Conservation (phyloP, 2,329 filamentous ascomycete species). For the Ophiostoma angusticollis region DNA sequence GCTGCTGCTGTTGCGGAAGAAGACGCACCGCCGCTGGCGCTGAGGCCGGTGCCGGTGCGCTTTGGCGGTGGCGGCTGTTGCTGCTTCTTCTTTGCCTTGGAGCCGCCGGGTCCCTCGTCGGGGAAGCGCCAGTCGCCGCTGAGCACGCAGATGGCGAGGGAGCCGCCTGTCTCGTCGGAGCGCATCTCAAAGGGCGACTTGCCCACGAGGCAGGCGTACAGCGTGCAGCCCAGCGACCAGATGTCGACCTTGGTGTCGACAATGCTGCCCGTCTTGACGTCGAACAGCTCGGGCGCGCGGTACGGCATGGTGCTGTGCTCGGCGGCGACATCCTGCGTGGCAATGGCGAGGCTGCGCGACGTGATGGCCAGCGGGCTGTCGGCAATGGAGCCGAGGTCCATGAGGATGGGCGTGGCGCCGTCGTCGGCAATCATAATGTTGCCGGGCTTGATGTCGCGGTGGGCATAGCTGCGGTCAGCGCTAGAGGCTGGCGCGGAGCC, state of each 20-base stretch:
- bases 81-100: constrained; percentile 16
- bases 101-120: constrained; percentile 59
- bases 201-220: constrained; percentile 91
- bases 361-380: constrained; percentile 82
- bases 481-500: constrained; percentile 24
- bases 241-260: constrained; percentile 97
- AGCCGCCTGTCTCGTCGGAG: constrained; percentile 90
- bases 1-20: constrained; percentile 18
- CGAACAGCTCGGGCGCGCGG: constrained; percentile 92
- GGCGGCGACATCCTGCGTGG: constrained; percentile 85
- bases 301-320: constrained; percentile 99
- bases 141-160: constrained; percentile 79
- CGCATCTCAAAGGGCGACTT: constrained; percentile 95
- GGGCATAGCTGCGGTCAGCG: constrained; percentile 71
- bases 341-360: constrained; percentile 76
- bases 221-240: constrained; percentile 93
- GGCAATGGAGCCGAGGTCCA: constrained; percentile 90
- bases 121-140: constrained; percentile 96
- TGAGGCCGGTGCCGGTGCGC: constrained; percentile 18
- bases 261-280: constrained; percentile 83
- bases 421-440: constrained; percentile 98
- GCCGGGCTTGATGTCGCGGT: constrained; percentile 94
- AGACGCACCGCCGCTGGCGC: constrained; percentile 17
- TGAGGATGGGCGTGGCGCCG: constrained; percentile 78
- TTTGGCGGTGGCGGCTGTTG: constrained; percentile 21